Percentiles rank a stretch among this genome's conserved stretches.
phyloP scores from a whole-genome alignment of 202 grass and related monocot species.

The Musa balbisiana region DNA sequence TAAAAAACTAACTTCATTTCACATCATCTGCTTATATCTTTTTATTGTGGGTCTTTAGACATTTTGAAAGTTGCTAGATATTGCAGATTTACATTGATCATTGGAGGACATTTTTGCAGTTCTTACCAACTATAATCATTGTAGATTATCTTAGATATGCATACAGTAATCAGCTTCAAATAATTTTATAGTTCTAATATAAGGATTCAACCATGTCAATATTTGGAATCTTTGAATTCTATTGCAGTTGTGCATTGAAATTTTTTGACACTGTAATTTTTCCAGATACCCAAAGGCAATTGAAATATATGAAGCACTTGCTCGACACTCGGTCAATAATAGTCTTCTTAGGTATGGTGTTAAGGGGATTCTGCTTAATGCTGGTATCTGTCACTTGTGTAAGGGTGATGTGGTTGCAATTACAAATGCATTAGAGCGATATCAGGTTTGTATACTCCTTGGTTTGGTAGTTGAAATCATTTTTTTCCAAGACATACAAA shows the following conservation, averaged over 20 bases:
- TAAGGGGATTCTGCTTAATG: conserved; percentile 80
- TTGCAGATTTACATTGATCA: no score
- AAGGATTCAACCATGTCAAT: background rate
- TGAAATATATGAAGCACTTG: conserved; percentile 72
- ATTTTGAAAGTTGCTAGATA: background rate
- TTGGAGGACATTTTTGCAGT: no score
- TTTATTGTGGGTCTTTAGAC: no score
- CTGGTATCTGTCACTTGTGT: conserved; percentile 83
- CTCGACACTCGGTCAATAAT: conserved; percentile 61
- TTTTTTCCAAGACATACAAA: background rate
- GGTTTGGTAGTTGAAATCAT: conserved; percentile 10
- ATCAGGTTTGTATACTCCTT: conserved; percentile 51
- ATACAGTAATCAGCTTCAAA: no score
- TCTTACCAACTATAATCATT: no score
- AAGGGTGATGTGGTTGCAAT: conserved; percentile 78
- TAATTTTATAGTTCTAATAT: background rate
- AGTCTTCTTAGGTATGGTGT: conserved; percentile 85
- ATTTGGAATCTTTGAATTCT: background rate
- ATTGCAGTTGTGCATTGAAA: background rate
- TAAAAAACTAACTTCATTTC: no score
- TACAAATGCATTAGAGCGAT: conserved; percentile 66
- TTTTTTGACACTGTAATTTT: background rate
- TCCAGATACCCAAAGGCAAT: conserved; percentile 79
- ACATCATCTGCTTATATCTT: no score
- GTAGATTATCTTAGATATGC: no score